Percentiles rank a stretch among this genome's conserved stretches.
These are phyloP conservation scores for Platanthera zijinensis DNA, from an alignment of 106 monocot genomes.

Conservation along the genomic window DNA sequence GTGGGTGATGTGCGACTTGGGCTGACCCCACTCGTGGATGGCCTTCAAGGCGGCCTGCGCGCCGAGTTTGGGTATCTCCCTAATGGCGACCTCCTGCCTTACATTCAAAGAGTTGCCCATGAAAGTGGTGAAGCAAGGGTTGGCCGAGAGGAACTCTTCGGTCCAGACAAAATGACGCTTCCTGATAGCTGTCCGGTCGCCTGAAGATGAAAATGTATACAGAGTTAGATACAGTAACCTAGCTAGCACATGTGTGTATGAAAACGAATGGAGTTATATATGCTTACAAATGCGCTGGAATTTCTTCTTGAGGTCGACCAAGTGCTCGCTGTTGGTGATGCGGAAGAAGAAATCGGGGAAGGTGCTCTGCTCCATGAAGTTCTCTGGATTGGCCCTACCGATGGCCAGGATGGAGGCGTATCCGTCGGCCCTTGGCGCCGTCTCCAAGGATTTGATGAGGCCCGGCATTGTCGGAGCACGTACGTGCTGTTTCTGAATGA, in stretches of 20 bases:
- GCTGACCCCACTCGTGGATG: too few species aligned
- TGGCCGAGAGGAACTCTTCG: neutral
- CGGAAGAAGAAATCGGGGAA: constrained; percentile 5
- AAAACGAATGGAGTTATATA: too few species aligned
- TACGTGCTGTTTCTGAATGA: too few species aligned
- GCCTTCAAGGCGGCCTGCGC: too few species aligned
- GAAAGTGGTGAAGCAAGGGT: constrained; percentile 1
- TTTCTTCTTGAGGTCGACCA: constrained; percentile 10
- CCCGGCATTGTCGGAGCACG: too few species aligned
- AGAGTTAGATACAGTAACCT: too few species aligned
- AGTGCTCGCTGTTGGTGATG: constrained; percentile 11
- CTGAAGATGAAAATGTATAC: too few species aligned
- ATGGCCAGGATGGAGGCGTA: neutral
- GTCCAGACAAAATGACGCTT: constrained; percentile 4
- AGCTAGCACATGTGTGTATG: too few species aligned
- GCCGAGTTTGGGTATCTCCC: constrained; percentile 4
- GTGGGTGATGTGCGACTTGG: too few species aligned
- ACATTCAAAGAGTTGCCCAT: neutral
- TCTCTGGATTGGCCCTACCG: constrained; percentile 2
- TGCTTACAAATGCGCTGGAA: constrained; percentile 8
- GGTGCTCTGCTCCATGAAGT: constrained; percentile 3
- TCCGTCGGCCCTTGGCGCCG: too few species aligned
- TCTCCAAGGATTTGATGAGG: too few species aligned
- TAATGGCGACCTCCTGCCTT: neutral
- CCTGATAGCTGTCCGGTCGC: too few species aligned